A percentile compares a stretch with the other conserved stretches of the same genome.
phyloP scores from a whole-genome alignment of 2,329 filamentous ascomycete genomes.

The Microdochium paspali region DNA sequence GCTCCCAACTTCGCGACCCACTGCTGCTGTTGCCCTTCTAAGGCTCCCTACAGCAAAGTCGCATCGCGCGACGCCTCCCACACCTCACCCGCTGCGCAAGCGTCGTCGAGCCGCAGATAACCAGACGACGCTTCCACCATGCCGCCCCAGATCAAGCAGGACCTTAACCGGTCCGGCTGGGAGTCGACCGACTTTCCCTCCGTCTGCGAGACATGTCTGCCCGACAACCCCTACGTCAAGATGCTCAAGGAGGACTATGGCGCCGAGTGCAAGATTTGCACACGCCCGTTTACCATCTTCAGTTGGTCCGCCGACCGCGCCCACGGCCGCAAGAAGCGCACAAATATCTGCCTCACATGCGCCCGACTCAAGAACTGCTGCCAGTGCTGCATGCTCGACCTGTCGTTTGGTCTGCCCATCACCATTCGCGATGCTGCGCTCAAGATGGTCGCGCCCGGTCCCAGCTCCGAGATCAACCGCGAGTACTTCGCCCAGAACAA shows the following conservation, averaged over 20 bases:
- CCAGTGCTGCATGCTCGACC: slow-evolving; percentile 96
- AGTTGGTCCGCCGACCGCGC: slow-evolving; percentile 90
- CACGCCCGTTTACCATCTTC: slow-evolving; percentile 91
- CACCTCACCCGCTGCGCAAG: neutral
- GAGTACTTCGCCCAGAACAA: slow-evolving; percentile 98
- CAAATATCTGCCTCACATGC: slow-evolving; percentile 93
- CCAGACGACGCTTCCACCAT: slow-evolving; percentile 31
- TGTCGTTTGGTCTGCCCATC: slow-evolving; percentile 91
- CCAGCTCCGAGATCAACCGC: slow-evolving; percentile 84
- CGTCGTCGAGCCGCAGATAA: neutral
- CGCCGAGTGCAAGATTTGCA: slow-evolving; percentile 81
- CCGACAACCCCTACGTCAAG: slow-evolving; percentile 95
- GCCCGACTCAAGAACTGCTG: slow-evolving; percentile 97
- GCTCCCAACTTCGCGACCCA: neutral
- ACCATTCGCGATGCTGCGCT: slow-evolving; percentile 90
- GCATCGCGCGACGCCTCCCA: neutral
- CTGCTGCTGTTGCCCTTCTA: neutral
- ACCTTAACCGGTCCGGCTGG: slow-evolving; percentile 92
- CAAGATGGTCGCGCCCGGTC: slow-evolving; percentile 95
- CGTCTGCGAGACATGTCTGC: slow-evolving; percentile 85
- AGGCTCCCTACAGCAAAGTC: no score
- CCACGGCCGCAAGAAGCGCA: slow-evolving; percentile 78
- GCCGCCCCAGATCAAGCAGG: slow-evolving; percentile 91
- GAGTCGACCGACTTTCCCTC: slow-evolving; percentile 87
- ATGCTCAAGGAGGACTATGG: slow-evolving; percentile 98